A percentile compares a stretch with the other conserved stretches of the same genome.
Conservation (phyloP, 495 filamentous ascomycete species). For the Poronia punctata region DNA sequence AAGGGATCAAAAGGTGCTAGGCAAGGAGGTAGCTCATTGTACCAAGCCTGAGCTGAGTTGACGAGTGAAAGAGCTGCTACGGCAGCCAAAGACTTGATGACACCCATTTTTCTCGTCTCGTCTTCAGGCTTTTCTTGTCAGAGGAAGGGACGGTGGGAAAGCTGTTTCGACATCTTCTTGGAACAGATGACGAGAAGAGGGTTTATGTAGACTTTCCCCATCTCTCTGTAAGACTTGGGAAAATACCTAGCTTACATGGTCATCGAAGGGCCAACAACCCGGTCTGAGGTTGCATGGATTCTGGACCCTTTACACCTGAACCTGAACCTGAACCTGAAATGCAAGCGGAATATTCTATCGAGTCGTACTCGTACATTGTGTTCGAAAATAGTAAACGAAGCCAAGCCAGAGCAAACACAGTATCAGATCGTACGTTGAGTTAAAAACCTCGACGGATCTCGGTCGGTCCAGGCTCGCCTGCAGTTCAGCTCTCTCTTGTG, state of each 20-base stretch:
- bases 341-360: too few species aligned
- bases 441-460: slow-evolving; percentile 5
- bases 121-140: too few species aligned
- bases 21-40: slow-evolving; percentile 34
- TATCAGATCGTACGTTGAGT: neutral
- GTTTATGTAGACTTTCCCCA: slow-evolving; percentile 2
- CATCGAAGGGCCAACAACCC: too few species aligned
- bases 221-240: too few species aligned
- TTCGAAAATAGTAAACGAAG: slow-evolving; percentile 2
- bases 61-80: slow-evolving; percentile 28
- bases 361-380: neutral
- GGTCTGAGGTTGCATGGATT: neutral
- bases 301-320: too few species aligned
- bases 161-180: too few species aligned
- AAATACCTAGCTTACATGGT: too few species aligned
- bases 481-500: slow-evolving; percentile 8
- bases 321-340: too few species aligned
- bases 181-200: slow-evolving; percentile 2
- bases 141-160: too few species aligned
- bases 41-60: slow-evolving; percentile 26
- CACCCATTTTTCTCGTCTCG: slow-evolving; percentile 7
- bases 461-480: slow-evolving; percentile 4
- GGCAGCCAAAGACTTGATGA: slow-evolving; percentile 10
- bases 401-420: neutral
- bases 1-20: slow-evolving; percentile 39